phyloP scores from a whole-genome alignment of 1,284 basidiomycete species.

The Cryptococcus sp. region DNA sequence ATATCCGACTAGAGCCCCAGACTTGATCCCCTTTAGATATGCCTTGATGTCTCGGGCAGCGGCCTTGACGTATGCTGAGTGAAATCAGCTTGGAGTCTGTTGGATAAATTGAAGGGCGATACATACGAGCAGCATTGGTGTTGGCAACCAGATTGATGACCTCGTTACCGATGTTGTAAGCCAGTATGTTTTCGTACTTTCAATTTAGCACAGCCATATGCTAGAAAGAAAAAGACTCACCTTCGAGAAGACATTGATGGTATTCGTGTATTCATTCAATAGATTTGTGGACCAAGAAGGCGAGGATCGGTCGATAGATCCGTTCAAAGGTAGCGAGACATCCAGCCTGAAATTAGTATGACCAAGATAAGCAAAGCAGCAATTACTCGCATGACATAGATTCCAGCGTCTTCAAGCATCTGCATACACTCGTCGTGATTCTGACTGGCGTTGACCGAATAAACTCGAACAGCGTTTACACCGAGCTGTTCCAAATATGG shows the following conservation, averaged over 20 bases:
- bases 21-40: slow-evolving; percentile 69
- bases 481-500: slow-evolving; percentile 61
- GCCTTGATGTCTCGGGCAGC: slow-evolving; percentile 82
- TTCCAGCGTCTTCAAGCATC: slow-evolving; percentile 68
- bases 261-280: slow-evolving; percentile 70
- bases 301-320: slow-evolving; percentile 70
- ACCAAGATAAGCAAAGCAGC: neutral
- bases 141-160: slow-evolving; percentile 61
- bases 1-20: slow-evolving; percentile 72
- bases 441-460: slow-evolving; percentile 73
- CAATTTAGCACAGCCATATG: neutral
- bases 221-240: slow-evolving; percentile 8
- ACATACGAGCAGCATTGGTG: slow-evolving; percentile 59
- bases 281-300: slow-evolving; percentile 81
- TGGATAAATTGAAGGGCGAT: neutral
- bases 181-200: slow-evolving; percentile 75
- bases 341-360: slow-evolving; percentile 55
- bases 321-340: slow-evolving; percentile 75
- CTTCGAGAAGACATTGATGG: slow-evolving; percentile 66
- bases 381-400: slow-evolving; percentile 73
- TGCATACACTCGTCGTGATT: slow-evolving; percentile 86
- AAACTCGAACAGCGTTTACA: slow-evolving; percentile 66
- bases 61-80: slow-evolving; percentile 72
- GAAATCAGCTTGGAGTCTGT: slow-evolving; percentile 4
- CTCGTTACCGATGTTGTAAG: slow-evolving; percentile 83